Percentiles rank a stretch among this genome's conserved stretches.
Evolutionary conservation across 257 asterid species (phyloP).

Genomic region (Asclepias syriaca): DNA sequence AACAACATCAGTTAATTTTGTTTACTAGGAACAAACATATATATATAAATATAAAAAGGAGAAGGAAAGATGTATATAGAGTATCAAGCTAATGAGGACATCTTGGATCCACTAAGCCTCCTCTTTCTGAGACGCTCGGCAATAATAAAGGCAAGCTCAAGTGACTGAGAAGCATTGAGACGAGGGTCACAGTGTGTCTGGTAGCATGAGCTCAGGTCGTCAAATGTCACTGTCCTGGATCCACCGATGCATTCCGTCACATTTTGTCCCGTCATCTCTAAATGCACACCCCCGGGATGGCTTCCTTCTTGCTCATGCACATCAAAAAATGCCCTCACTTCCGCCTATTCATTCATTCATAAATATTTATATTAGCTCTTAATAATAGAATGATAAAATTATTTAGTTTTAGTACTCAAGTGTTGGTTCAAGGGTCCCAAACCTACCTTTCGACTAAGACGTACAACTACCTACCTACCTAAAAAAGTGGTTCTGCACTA

Average conservation of each 20-base stretch:
- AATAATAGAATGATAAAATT: no score
- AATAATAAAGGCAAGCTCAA: constrained; percentile 67
- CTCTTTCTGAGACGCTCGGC: constrained; percentile 74
- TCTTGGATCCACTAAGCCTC: constrained; percentile 46
- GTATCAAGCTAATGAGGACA: constrained; percentile 14
- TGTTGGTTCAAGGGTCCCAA: constrained; percentile 10
- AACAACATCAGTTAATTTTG: neutral
- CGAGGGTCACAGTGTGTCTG: constrained; percentile 85
- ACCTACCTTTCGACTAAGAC: constrained; percentile 32
- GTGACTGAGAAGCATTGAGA: constrained; percentile 76
- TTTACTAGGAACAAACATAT: neutral
- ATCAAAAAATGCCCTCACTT: constrained; percentile 79
- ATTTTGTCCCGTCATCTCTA: constrained; percentile 88
- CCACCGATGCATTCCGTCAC: constrained; percentile 90
- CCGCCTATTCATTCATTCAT: constrained; percentile 42
- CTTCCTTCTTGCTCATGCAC: constrained; percentile 93
- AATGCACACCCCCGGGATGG: constrained; percentile 73
- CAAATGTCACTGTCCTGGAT: constrained; percentile 66
- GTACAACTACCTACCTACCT: constrained; percentile 19
- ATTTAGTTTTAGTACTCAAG: no score
- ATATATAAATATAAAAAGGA: neutral
- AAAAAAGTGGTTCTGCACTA: constrained; percentile 12
- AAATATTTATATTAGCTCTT: no score
- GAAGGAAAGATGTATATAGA: no score
- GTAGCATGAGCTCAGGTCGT: constrained; percentile 74